Evolutionary conservation across 495 filamentous ascomycete species (phyloP), one percentile per base, ranked within the genome.

Genomic region (Beverwykella pulmonaria): DNA sequence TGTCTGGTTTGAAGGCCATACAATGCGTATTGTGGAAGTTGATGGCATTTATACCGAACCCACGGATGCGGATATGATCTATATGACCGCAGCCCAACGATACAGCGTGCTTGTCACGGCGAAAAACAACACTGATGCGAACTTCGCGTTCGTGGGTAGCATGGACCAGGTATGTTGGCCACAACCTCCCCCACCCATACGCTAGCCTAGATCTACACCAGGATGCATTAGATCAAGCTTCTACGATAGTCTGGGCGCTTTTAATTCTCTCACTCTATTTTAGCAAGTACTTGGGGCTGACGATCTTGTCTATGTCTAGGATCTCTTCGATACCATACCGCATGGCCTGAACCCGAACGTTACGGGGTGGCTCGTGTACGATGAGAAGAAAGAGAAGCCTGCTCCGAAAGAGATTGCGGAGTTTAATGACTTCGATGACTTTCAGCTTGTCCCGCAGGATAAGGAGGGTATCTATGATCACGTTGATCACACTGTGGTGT

Each of bases 281-380:
- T 57, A 57, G n/a, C 25, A n/a, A 5, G 17, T 3, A 20, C 15
- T 46, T 64, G 48, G 61, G 46, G 52, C 52, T 64, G 53, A 64
- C 61, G 36, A 64, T 64, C 30, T 48, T 22, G 15, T 50, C 25
- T 23, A 5, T 14, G 20, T 17, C 44, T 66, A 92, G 88, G 81
- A 82, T 59, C 79, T 92, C 0, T 92, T 92, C 70, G 90, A 92
- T 71, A 77, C 67, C 2, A 68, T 90, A 8, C 91, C 90, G 0
- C 71, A 76, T 2, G 80, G 76, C 4, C 79, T 92, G 12, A 90
- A 93, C 71, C 85, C 84, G 54, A 96, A 93, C 63, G 87, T 85
- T 0, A 93, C 92, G 0, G 89, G 88, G 8, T 93, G 88, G 88
- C 81, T 96, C 0, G 82, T 90, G 1, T 93, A 94, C 69, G 83